Base-by-base conservation (phyloP, 1,284 basidiomycete species). In the Cutaneotrichosporon sp. region DNA sequence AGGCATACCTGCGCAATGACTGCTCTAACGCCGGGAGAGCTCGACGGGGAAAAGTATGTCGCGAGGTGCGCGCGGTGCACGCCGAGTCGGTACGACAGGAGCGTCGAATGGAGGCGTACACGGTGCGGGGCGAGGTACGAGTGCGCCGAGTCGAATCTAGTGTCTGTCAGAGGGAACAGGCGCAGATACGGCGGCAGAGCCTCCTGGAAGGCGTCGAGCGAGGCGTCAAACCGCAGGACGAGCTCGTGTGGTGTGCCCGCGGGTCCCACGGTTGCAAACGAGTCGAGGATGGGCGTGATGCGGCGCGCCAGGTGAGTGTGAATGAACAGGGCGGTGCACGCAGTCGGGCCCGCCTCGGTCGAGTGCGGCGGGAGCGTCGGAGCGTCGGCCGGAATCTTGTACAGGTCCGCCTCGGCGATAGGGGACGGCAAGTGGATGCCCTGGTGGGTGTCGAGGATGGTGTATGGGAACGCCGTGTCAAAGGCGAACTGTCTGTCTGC, bases 381-480 rank as follows among this genome's bases (percentile, higher is more conserved):
- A 12, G 61, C 54, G 14, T 65, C 61, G 4, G 60, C 54, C 1
- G 65, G 53, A 42, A 66, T 57, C 55, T 64, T 56, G 56, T 67
- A 68, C 14, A 73, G 61, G 10, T 73, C 71, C 8, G 49, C 38
- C 51, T 73, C 71, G n/a, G 68, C 58, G 45, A 71, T 66, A 4
- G 67, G 64, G 4, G 69, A 69, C 2, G 71, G 71, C 3, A 69
- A 53, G 48, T 66, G 64, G 35, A 71, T 65, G 18, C 68, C 65
- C 36, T 67, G 63, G 49, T 73, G 70, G 4, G 63, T 62, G 48
- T 71, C 69, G 43, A 68, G 52, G 42, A 73, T 70, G 10, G 67
- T 71, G 59, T 73, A 73, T 2, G 70, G 70, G 58, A 67, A 65
- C 4, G 64, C 62, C 4, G 70, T 70, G 36, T 67, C 64, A 58